Percentiles rank a stretch among this genome's conserved stretches.
phyloP scores from a whole-genome alignment of 805 yeast species.

The Saccharomycopsis synnaedendra region DNA sequence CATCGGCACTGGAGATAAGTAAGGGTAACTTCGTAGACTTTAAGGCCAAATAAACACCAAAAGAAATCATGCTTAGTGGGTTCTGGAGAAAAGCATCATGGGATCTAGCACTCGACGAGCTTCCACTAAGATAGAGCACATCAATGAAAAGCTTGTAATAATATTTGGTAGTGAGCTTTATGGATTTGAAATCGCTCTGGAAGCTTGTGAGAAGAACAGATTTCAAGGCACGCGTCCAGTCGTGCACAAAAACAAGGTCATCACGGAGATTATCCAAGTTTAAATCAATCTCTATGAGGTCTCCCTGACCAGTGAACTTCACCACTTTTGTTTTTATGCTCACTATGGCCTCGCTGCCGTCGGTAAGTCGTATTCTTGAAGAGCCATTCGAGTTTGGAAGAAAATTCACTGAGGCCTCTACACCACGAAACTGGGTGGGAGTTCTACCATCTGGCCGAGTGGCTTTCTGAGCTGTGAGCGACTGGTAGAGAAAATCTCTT shows the following conservation, averaged over 20 bases:
- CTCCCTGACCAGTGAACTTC: conserved; percentile 25
- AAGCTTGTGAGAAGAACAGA: conserved; percentile 32
- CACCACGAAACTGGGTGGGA: conserved; percentile 67
- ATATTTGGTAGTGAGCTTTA: conserved; percentile 62
- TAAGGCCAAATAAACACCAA: conserved; percentile 74
- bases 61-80: conserved; percentile 70
- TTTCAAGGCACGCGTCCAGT: conserved; percentile 51
- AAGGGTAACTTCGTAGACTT: conserved; percentile 68
- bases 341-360: conserved; percentile 89
- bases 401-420: conserved; percentile 72
- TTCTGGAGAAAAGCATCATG: conserved; percentile 11
- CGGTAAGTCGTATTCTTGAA: conserved; percentile 72
- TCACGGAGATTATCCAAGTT: conserved; percentile 76
- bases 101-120: conserved; percentile 28
- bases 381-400: conserved; percentile 89
- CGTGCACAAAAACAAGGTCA: conserved; percentile 57
- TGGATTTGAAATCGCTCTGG: conserved; percentile 29
- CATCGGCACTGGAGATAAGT: conserved; percentile 56
- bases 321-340: conserved; percentile 85
- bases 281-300: conserved; percentile 62
- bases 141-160: conserved; percentile 72
- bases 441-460: conserved; percentile 81
- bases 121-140: conserved; percentile 63
- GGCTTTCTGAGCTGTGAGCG: conserved; percentile 41
- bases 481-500: conserved; percentile 63